Conservation (phyloP, 306 rosid species). For the Mucuna pruriens region DNA sequence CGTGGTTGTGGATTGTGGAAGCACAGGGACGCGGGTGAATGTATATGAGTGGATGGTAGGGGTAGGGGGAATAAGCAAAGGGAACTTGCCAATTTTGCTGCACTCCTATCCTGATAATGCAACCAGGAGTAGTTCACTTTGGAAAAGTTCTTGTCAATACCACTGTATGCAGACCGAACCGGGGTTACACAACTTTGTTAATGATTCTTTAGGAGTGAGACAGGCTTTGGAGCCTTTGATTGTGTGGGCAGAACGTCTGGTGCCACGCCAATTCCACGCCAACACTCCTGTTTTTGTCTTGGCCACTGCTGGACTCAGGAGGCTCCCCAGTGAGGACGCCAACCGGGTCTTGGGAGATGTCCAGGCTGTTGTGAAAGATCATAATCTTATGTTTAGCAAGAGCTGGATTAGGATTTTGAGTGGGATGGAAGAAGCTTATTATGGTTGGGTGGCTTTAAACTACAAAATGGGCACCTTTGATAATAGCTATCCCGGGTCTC, state of each 20-base stretch:
- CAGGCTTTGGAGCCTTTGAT: slow-evolving; percentile 74
- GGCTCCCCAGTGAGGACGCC: slow-evolving; percentile 52
- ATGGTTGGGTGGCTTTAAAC: slow-evolving; percentile 91
- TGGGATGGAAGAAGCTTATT: slow-evolving; percentile 83
- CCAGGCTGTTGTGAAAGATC: slow-evolving; percentile 57
- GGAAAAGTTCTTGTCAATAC: slow-evolving; percentile 65
- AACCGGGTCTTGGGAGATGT: slow-evolving; percentile 59
- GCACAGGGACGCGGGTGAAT: slow-evolving; percentile 77
- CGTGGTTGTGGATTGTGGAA: slow-evolving; percentile 86
- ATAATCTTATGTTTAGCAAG: slow-evolving; percentile 52
- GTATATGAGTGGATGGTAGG: slow-evolving; percentile 63
- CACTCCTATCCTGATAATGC: slow-evolving; percentile 64
- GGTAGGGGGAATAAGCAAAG: slow-evolving; percentile 27
- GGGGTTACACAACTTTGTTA: slow-evolving; percentile 72
- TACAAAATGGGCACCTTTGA: slow-evolving; percentile 66
- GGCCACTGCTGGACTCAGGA: slow-evolving; percentile 84
- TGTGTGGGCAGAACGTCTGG: slow-evolving; percentile 61
- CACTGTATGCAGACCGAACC: slow-evolving; percentile 93
- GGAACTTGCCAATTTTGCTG: slow-evolving; percentile 61
- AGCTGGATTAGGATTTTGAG: slow-evolving; percentile 81
- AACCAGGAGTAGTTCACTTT: slow-evolving; percentile 45
- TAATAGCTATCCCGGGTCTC: slow-evolving; percentile 41
- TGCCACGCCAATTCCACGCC: slow-evolving; percentile 55
- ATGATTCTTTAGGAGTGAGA: slow-evolving; percentile 66
- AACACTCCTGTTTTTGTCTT: slow-evolving; percentile 70